Conservation (phyloP, 305 asterid genomes). For the Lippia alba region DNA sequence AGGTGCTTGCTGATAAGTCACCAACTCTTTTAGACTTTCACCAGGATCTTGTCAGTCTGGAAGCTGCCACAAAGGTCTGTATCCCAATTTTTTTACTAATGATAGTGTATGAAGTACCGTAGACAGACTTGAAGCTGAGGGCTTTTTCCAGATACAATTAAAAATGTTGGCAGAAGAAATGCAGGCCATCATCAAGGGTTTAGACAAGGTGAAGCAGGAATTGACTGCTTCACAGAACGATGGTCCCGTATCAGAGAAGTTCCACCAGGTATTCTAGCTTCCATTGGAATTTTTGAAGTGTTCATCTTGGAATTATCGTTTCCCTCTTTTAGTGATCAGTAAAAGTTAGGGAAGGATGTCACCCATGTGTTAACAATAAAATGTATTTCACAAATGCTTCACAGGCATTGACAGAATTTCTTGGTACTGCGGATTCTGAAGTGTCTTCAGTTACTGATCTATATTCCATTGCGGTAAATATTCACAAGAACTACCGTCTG, state of each 20-base stretch:
- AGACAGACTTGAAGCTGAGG: slow-evolving; percentile 26
- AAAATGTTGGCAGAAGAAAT: slow-evolving; percentile 96
- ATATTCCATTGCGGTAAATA: slow-evolving; percentile 79
- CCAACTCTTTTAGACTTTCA: slow-evolving; percentile 83
- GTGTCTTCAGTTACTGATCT: slow-evolving; percentile 67
- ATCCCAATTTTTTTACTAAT: slow-evolving; percentile 30
- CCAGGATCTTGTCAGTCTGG: slow-evolving; percentile 74
- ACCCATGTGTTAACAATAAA: slow-evolving; percentile 13
- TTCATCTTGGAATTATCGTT: neutral
- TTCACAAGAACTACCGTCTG: slow-evolving; percentile 29
- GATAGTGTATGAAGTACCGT: slow-evolving; percentile 23
- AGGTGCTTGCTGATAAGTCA: slow-evolving; percentile 76
- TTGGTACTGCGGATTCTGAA: slow-evolving; percentile 74
- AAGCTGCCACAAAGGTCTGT: slow-evolving; percentile 89
- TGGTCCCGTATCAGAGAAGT: slow-evolving; percentile 87
- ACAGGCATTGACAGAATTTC: slow-evolving; percentile 78
- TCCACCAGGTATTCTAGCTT: slow-evolving; percentile 66
- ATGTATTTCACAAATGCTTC: slow-evolving; percentile 28
- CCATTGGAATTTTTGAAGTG: neutral
- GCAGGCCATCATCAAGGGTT: slow-evolving; percentile 88
- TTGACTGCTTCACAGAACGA: slow-evolving; percentile 81
- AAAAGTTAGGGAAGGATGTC: slow-evolving; percentile 15
- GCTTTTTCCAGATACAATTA: slow-evolving; percentile 78
- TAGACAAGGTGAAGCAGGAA: slow-evolving; percentile 96
- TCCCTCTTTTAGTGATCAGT: slow-evolving; percentile 6